These are phyloP conservation scores for Verbena officinalis DNA, from an alignment of 257 asterid genomes.

Conservation along the genomic window DNA sequence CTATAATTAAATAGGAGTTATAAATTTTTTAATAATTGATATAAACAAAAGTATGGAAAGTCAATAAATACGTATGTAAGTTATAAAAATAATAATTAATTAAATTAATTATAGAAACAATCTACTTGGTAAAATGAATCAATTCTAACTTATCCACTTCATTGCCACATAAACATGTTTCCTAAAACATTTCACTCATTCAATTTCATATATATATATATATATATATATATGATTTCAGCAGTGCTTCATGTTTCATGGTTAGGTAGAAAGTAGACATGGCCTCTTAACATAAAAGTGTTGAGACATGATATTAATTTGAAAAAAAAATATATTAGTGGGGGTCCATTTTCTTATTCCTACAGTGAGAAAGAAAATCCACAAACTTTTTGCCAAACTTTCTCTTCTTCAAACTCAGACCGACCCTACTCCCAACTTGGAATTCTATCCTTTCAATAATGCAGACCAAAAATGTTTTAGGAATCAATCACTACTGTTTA, in stretches of 20 bases:
- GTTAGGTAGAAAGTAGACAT: slow-evolving; percentile 34
- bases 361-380: slow-evolving; percentile 38
- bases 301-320: slow-evolving; percentile 21
- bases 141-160: too few species aligned
- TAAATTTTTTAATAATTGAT: too few species aligned
- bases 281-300: slow-evolving; percentile 6
- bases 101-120: too few species aligned
- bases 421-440: slow-evolving; percentile 51
- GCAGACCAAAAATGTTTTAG: slow-evolving; percentile 30
- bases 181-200: too few species aligned
- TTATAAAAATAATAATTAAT: too few species aligned
- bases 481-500: slow-evolving; percentile 38
- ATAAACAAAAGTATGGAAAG: too few species aligned
- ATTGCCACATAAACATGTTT: too few species aligned
- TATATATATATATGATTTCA: too few species aligned
- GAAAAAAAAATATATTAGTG: background rate
- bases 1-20: too few species aligned
- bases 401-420: slow-evolving; percentile 38
- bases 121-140: too few species aligned
- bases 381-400: slow-evolving; percentile 55
- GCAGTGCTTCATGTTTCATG: slow-evolving; percentile 17
- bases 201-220: too few species aligned
- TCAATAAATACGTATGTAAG: too few species aligned
- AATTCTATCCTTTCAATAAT: slow-evolving; percentile 55
- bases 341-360: slow-evolving; percentile 33